Percentiles rank a stretch among this genome's conserved stretches.
Conservation (phyloP, 1,284 basidiomycete genomes). For the Trichosporon ovoides region DNA sequence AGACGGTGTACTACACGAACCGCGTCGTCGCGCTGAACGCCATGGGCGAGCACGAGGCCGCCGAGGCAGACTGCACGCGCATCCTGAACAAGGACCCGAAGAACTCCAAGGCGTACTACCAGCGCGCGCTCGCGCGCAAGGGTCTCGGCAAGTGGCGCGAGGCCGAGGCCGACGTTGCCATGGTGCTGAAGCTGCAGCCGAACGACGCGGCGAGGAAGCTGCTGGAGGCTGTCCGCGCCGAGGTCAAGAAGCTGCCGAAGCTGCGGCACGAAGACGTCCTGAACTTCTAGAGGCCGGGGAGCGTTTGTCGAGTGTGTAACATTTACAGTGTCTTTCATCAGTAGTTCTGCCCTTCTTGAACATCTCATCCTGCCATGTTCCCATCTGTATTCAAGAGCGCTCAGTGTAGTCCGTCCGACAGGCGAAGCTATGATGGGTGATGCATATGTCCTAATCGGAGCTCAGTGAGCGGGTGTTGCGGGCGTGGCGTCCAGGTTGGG, state of each 20-base stretch:
- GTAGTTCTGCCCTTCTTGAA: background rate
- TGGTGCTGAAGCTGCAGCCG: slow-evolving; percentile 33
- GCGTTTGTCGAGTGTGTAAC: background rate
- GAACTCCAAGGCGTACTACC: slow-evolving; percentile 48
- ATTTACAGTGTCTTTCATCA: background rate
- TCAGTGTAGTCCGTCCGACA: background rate
- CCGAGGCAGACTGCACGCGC: slow-evolving; percentile 45
- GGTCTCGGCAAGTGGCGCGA: slow-evolving; percentile 42
- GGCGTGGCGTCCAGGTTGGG: no score
- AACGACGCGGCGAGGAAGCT: slow-evolving; percentile 42
- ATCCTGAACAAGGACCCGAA: slow-evolving; percentile 43
- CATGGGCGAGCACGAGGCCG: slow-evolving; percentile 37
- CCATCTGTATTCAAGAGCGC: background rate
- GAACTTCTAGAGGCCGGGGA: slow-evolving; percentile 27
- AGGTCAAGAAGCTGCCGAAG: slow-evolving; percentile 34
- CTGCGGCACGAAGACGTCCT: slow-evolving; percentile 33
- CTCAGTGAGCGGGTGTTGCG: background rate
- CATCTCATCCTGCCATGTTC: background rate
- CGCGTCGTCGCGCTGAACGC: slow-evolving; percentile 48
- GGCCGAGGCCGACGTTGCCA: slow-evolving; percentile 41
- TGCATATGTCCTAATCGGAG: slow-evolving; percentile 2
- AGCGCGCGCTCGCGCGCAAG: slow-evolving; percentile 42
- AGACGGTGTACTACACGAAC: slow-evolving; percentile 49
- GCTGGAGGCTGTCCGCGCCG: slow-evolving; percentile 29
- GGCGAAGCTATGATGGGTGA: slow-evolving; percentile 4